phyloP scores from a whole-genome alignment of 2,329 filamentous ascomycete species.

The Penicillium sumatraense region DNA sequence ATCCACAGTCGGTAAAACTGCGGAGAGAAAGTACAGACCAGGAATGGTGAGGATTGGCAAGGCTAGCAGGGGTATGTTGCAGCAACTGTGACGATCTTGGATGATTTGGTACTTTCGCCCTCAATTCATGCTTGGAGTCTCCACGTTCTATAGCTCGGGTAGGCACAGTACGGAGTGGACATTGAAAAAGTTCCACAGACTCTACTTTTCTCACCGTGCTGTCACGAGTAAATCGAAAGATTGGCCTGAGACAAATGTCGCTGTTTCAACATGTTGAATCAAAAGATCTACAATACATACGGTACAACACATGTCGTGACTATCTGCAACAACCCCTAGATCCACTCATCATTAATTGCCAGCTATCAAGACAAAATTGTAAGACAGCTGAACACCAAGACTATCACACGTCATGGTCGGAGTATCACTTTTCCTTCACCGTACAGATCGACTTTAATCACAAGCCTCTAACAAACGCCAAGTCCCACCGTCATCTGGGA shows the following conservation, averaged over 20 bases:
- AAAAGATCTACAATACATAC: background rate
- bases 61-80: background rate
- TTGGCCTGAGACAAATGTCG: background rate
- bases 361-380: background rate
- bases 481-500: background rate
- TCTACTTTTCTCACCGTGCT: background rate
- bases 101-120: background rate
- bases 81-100: background rate
- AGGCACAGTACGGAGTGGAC: background rate
- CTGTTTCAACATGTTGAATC: background rate
- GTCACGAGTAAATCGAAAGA: background rate
- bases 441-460: background rate
- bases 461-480: constrained; percentile 1
- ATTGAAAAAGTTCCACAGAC: background rate
- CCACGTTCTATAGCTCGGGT: background rate
- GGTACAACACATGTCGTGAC: background rate
- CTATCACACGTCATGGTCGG: background rate
- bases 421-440: background rate
- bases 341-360: background rate
- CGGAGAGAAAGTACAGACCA: background rate
- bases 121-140: background rate
- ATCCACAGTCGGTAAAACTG: constrained; percentile 4
- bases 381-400: background rate
- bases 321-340: constrained; percentile 2
- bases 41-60: constrained; percentile 9